Evolutionary conservation across 2,329 filamentous ascomycete genomes (phyloP), one percentile per base, ranked within the genome.

Genomic region (Diplodia corticola): DNA sequence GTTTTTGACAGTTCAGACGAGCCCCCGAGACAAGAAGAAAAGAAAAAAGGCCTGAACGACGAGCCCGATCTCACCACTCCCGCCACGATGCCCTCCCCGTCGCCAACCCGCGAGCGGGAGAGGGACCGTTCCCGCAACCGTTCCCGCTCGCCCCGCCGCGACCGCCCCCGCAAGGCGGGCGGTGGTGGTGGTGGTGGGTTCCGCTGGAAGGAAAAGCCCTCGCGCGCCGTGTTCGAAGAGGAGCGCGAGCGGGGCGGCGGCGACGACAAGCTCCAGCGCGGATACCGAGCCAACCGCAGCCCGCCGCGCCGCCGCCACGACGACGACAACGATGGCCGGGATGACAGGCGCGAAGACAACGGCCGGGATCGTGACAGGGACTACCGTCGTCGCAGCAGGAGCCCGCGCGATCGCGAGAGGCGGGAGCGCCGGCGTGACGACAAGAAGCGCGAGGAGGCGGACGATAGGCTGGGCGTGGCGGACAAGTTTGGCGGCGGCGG

Each of bases 141-240:
- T 60, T 75, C 75, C 1, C 74, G 72, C 66, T 74, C 73, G 0
- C 74, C 73, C 1, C 69, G 71, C 53, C 73, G 74, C 6, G 60
- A 61, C 64, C 60, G 64, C 69, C 70, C 72, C 35, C 50, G 76
- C 70, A 76, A 78, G 51, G 71, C 73, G 48, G 76, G 75, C 60
- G 77, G 63, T 10, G 80, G 74, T 69, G 80, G 33, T 12, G 33
- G 78, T 66, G 82, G 84, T 4, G 85, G 85, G 10, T 86, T 88
- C 70, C 83, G 82, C 70, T 88, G 84, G 81, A 89, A 88, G 71
- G 84, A 86, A 63, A 84, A 81, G 71, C 64, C 64, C 5, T 54
- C 55, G 9, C 64, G 57, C n/a, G 54, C 53, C 46, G 54, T 59
- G 2, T 59, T 50, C 33, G 64, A 76, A 66, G 69, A 71, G 53